These are phyloP conservation scores for Volutella citrinella DNA, from an alignment of 2,329 filamentous ascomycete species.

Conservation along the genomic window DNA sequence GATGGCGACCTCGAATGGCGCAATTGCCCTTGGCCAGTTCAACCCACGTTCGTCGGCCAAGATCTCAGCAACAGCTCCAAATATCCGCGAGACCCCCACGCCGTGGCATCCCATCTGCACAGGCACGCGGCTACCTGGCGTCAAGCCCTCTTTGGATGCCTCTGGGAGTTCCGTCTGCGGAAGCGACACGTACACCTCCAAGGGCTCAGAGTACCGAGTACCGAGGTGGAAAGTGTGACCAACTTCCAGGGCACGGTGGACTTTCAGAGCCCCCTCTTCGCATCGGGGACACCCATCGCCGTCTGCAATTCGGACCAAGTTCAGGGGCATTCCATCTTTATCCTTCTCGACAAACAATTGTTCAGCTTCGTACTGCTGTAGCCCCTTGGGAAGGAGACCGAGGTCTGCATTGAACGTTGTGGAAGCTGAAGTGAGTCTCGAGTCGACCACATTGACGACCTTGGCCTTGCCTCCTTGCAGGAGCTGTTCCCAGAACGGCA, in stretches of 20 bases:
- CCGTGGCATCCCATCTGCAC: slow-evolving; percentile 97
- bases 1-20: slow-evolving; percentile 76
- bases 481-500: slow-evolving; percentile 49
- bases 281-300: slow-evolving; percentile 77
- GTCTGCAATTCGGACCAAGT: slow-evolving; percentile 61
- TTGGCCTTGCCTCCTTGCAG: slow-evolving; percentile 18
- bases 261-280: slow-evolving; percentile 54
- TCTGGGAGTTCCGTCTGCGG: slow-evolving; percentile 20
- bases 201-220: slow-evolving; percentile 76
- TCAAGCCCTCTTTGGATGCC: slow-evolving; percentile 9
- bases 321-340: slow-evolving; percentile 41
- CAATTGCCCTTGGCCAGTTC: slow-evolving; percentile 84
- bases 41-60: slow-evolving; percentile 70
- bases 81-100: slow-evolving; percentile 86
- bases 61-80: slow-evolving; percentile 79
- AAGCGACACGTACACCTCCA: slow-evolving; percentile 60
- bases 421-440: slow-evolving; percentile 25
- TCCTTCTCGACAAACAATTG: slow-evolving; percentile 28
- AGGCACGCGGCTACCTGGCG: slow-evolving; percentile 38
- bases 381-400: slow-evolving; percentile 20
- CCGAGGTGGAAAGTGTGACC: slow-evolving; percentile 95
- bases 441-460: slow-evolving; percentile 36
- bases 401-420: slow-evolving; percentile 20
- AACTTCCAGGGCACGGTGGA: slow-evolving; percentile 78
- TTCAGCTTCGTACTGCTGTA: slow-evolving; percentile 12